These are phyloP conservation scores for Podaxis pistillaris DNA, from an alignment of 768 basidiomycete genomes.

Conservation along the genomic window DNA sequence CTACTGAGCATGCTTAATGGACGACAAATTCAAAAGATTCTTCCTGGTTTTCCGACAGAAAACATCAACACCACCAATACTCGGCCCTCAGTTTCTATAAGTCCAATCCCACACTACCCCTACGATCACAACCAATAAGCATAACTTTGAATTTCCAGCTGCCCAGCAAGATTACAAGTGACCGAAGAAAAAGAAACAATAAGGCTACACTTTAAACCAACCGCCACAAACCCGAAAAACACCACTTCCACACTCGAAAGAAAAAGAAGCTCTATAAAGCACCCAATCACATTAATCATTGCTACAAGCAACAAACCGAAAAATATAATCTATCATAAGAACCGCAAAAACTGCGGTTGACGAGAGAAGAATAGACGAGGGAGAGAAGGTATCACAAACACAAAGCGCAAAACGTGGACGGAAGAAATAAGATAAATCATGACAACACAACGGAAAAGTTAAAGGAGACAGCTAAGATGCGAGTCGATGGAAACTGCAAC, in stretches of 20 bases:
- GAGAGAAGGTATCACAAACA: background rate
- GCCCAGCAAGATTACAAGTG: too few relatives aligned
- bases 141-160: too few relatives aligned
- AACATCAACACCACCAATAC: background rate
- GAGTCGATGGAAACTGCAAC: background rate
- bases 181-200: background rate
- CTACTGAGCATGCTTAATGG: too few relatives aligned
- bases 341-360: background rate
- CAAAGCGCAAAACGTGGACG: background rate
- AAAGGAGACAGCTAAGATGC: background rate
- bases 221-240: background rate
- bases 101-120: too few relatives aligned
- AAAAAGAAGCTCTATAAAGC: background rate
- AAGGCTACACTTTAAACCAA: background rate
- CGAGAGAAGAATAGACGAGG: background rate
- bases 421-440: slow-evolving; percentile 8
- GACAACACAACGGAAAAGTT: background rate
- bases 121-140: too few relatives aligned
- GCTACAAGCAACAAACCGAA: background rate
- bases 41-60: background rate
- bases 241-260: background rate
- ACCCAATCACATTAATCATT: background rate
- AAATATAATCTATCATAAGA: background rate
- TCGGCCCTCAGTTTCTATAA: too few relatives aligned
- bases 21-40: too few relatives aligned